Percentiles rank a stretch among this genome's conserved stretches.
Conservation (phyloP, 805 yeast genomes). For the Teunomyces barrocoloradensis region DNA sequence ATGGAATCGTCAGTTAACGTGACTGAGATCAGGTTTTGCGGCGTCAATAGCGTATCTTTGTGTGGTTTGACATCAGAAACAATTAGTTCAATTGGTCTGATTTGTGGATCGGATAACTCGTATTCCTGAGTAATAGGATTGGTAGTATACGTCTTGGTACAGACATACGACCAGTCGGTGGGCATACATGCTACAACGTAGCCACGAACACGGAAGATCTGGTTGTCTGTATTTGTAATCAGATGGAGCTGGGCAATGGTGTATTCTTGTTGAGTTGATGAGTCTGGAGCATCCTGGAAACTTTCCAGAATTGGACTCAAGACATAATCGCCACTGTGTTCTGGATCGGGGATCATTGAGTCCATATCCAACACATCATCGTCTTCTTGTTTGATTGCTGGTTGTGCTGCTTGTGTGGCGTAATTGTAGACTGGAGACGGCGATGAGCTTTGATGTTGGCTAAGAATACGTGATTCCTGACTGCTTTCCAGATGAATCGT, state of each 20-base stretch:
- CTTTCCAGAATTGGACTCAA: conserved; percentile 2
- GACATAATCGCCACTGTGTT: background rate
- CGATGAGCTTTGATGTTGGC: conserved; percentile 1
- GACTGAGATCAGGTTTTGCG: conserved; percentile 13
- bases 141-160: conserved; percentile 25
- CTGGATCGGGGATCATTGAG: conserved; percentile 1
- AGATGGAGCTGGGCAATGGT: conserved; percentile 1
- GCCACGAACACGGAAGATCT: conserved; percentile 17
- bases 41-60: conserved; percentile 6
- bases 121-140: conserved; percentile 5
- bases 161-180: conserved; percentile 21
- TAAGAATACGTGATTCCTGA: background rate
- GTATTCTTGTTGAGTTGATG: background rate
- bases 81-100: conserved; percentile 23
- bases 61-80: conserved; percentile 14
- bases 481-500: background rate
- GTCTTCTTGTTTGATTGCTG: background rate
- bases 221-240: conserved; percentile 2
- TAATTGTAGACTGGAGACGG: background rate
- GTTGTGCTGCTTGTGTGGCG: conserved; percentile 2
- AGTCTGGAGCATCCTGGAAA: background rate
- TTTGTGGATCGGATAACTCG: conserved; percentile 21
- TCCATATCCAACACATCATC: background rate
- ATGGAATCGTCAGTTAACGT: conserved; percentile 14
- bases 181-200: conserved; percentile 26